A percentile compares a stretch with the other conserved stretches of the same genome.
Evolutionary conservation across 805 yeast genomes (phyloP).

Genomic region (Lachancea sp.): DNA sequence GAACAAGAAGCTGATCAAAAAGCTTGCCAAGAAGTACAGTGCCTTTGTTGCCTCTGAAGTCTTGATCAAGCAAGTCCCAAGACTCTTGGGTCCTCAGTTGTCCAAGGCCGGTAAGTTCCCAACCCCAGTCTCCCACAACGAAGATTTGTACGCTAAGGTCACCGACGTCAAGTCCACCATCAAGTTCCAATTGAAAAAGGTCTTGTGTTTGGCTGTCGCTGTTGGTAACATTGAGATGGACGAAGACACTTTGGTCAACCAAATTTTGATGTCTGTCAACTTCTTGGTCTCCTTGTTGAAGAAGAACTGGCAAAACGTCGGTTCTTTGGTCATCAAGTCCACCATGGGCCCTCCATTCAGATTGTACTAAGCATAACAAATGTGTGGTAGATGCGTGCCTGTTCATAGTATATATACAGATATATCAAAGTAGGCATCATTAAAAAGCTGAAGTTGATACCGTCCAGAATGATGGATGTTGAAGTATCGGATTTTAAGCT

Average conservation of each 20-base stretch:
- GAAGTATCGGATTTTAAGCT: not conserved
- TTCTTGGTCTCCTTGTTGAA: conserved; percentile 97
- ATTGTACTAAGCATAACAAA: conserved; percentile 66
- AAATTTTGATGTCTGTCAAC: conserved; percentile 97
- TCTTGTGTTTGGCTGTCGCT: conserved; percentile 98
- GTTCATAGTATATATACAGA: not conserved
- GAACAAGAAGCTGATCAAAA: conserved; percentile 99
- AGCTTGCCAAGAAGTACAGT: conserved; percentile 99
- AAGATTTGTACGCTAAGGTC: conserved; percentile 93
- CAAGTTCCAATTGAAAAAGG: conserved; percentile 99
- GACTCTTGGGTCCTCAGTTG: conserved; percentile 99
- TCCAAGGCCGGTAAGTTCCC: conserved; percentile 99
- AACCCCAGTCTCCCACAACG: conserved; percentile 99
- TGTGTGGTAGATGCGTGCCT: too few species aligned
- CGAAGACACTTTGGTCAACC: conserved; percentile 92
- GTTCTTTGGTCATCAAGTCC: conserved; percentile 97
- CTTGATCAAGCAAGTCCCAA: conserved; percentile 99
- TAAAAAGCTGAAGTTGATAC: not conserved
- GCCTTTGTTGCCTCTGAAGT: conserved; percentile 99
- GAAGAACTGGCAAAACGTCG: conserved; percentile 99
- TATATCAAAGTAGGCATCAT: not conserved
- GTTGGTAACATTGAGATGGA: conserved; percentile 99
- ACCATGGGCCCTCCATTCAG: conserved; percentile 99
- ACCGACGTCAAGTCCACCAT: conserved; percentile 98
- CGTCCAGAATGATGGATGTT: not conserved